Base-by-base conservation (phyloP, 257 asterid genomes). In the Fraxinus anomala region DNA sequence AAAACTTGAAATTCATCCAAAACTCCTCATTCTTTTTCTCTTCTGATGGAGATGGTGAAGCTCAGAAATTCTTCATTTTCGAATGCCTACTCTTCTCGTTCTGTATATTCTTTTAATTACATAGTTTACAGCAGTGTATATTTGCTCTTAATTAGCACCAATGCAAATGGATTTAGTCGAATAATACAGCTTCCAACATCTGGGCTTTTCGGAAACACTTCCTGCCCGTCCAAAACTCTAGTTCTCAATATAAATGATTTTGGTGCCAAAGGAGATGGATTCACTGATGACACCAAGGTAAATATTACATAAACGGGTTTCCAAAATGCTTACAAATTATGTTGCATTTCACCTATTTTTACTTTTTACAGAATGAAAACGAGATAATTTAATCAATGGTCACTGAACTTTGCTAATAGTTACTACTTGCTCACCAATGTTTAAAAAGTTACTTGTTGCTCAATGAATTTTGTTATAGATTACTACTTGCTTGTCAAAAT, bases 231-330 rank as follows among this genome's bases (percentile, higher is more conserved):
- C 74, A 81, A 39, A 63, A 23, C 81, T 37, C 11, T 70, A n/a
- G 75, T 83, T 80, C 82, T 90, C 51, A 80, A 82, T 70, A 81
- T 91, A 65, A 75, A 85, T 30, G 90, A 91, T 49, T 91, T 81
- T 79, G 96, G 96, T 66, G 96, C 93, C 73, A 82, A 77, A 87
- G 94, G 94, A 16, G 93, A 91, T 82, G 92, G 94, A 4, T 19
- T 86, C 68, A 77, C 84, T 36, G 94, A 91, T 67, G 92, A 87
- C 83, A 84, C 91, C 40, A 51, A 86, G 90, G 96, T 87, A 19
- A 0, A 28, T 40, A 69, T 79, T 31, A 26, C 37, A 68, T 1
- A 42, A 21, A 67, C 36, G 10, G 11, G 19, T 16, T 13, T 54
- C 11, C 24, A 16, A 28, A 24, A 9, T 5, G 5, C 63, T 24